Evolutionary conservation across 2,329 filamentous ascomycete species (phyloP), one percentile per base, ranked within the genome.

Genomic region (Ophiostoma himal-ulmi): DNA sequence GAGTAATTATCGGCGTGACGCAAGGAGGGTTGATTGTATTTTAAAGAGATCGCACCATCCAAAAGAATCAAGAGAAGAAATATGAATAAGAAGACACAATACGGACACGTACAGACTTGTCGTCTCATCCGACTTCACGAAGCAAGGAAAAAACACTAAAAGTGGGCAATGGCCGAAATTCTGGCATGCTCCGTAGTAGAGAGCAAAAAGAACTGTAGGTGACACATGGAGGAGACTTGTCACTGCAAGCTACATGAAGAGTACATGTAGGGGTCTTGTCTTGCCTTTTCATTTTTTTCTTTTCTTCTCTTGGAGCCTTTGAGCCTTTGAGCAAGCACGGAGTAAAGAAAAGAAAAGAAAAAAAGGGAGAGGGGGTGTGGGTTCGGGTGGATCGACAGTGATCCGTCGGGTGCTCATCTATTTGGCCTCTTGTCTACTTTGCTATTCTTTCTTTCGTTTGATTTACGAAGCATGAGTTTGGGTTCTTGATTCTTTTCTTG

Each of bases 321-420:
- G 10, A 10, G 36, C 4, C 36, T 48, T n/a, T 48, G 44, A 48
- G 11, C 52, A 57, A 26, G 52, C 52, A 22, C 5, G 44, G 44
- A 48, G 14, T 20, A 44, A 69, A 36, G 36, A 36, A 60, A 54
- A 41, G 52, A 69, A 62, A 30, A 30, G 30, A 62, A 30, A 30
- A 3, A 62, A 62, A 26, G 54, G 54, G 57, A 69, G 60, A 30
- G 68, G 57, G 20, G 20, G 26, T 26, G 65, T 48, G 65, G n/a
- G 65, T 67, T 62, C 14, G 8, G 14, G 57, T 62, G 57, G 65
- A 39, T 39, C 22, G 5, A 60, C 11, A 60, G 36, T 26, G n/a
- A 57, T 26, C 52, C 52, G 52, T 57, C 52, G 52, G 52, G 26
- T 57, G 52, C 52, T 57, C 52, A 26, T 60, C 54, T 34, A 60